Evolutionary conservation across 805 yeast genomes (phyloP), one percentile per base, ranked within the genome.

Genomic region (Ogataea pini): DNA sequence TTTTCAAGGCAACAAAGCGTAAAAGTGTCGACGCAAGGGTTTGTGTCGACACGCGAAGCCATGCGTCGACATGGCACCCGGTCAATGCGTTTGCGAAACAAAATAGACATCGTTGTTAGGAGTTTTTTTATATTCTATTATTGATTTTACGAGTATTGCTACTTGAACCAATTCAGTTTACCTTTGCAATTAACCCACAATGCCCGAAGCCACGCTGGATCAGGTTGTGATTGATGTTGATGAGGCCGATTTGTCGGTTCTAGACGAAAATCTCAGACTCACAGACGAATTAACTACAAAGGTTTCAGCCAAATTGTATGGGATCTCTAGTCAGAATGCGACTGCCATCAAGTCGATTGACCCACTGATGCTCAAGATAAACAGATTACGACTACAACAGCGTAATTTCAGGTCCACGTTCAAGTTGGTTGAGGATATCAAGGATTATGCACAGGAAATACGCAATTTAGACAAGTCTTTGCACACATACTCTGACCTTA

Each of bases 201-300:
- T 31, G 34, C 34, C 34, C 18, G 34, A 31, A 4, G 9, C 34
- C 9, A 6, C 34, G 34, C 18, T 31, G 34, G 38, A 34, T 32
- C 49, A 52, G 17, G 46, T 52, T 25, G 40, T 45, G 13, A 52
- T 81, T 22, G 91, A 85, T 58, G 71, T 82, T 2, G 91, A 86
- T 59, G 92, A 85, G 62, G 90, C 91, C 2, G 96, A 89, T 57
- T 83, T 89, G 28, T 83, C 89, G 2, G 90, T 90, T 4, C 75
- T 90, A 27, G 86, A 88, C 44, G 94, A 86, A 59, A 83, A 86
- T 46, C 72, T 91, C 28, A 66, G 73, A 42, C 77, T 80, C 46
- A 79, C 89, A 3, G 76, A 78, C 33, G 73, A 72, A 16, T 67
- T 89, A 34, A 78, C 89, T 8, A 60, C 65, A 1, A 67, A 76